Evolutionary conservation across 179 eudicot genomes (phyloP).

Genomic region (Corrigiola litoralis): DNA sequence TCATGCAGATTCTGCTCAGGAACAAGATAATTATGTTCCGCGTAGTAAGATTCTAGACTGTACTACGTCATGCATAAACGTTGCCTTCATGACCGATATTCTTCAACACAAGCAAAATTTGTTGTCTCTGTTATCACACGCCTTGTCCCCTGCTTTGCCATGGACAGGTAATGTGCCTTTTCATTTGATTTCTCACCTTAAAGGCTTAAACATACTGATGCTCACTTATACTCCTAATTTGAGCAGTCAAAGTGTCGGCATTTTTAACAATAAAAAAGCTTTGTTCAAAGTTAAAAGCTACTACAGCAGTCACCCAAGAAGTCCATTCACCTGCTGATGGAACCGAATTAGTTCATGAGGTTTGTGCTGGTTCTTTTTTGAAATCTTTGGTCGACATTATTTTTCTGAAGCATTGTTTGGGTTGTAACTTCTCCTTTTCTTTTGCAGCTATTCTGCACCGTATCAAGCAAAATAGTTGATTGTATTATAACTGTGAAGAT

Average conservation of each 20-base stretch:
- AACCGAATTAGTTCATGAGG: conserved; percentile 57
- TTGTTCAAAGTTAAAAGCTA: conserved; percentile 52
- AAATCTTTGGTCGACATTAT: not conserved
- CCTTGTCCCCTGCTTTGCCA: conserved; percentile 60
- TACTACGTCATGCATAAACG: conserved; percentile 53
- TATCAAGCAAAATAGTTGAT: conserved; percentile 61
- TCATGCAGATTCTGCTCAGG: conserved; percentile 50
- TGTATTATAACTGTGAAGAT: conserved; percentile 69
- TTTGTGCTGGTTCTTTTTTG: conserved; percentile 29
- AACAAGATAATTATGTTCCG: conserved; percentile 43
- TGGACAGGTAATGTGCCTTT: conserved; percentile 64
- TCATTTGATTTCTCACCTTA: conserved; percentile 2
- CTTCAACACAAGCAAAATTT: conserved; percentile 55
- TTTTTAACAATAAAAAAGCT: conserved; percentile 66
- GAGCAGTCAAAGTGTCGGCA: conserved; percentile 78
- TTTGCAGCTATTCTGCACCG: conserved; percentile 54
- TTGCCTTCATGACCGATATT: conserved; percentile 50
- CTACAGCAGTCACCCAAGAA: conserved; percentile 30
- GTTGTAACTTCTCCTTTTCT: conserved; percentile 9
- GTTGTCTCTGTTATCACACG: conserved; percentile 40
- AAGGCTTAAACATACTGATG: not conserved
- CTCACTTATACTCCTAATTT: conserved; percentile 24
- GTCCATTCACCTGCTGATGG: conserved; percentile 28
- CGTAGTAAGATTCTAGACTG: conserved; percentile 70
- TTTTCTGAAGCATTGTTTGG: not conserved